phyloP scores from a whole-genome alignment of 768 basidiomycete genomes.

The Panus rudis region DNA sequence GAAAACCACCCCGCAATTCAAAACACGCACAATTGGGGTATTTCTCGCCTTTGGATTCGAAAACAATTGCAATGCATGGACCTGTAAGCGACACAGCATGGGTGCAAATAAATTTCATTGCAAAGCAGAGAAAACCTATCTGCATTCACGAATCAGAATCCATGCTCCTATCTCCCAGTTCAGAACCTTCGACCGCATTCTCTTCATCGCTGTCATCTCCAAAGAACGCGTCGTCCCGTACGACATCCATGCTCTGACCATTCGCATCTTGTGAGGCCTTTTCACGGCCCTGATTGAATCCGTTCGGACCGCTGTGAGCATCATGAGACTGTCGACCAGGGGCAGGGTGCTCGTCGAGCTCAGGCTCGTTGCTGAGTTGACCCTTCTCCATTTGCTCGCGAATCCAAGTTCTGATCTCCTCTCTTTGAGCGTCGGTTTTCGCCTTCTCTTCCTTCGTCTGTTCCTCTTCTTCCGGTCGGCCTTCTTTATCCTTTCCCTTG shows the following conservation, averaged over 20 bases:
- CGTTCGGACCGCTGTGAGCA: background rate
- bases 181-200: background rate
- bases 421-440: slow-evolving; percentile 43
- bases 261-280: too few relatives aligned
- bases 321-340: background rate
- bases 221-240: slow-evolving; percentile 24
- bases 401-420: slow-evolving; percentile 55
- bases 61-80: too few relatives aligned
- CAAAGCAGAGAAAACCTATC: too few relatives aligned
- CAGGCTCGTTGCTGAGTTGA: slow-evolving; percentile 54
- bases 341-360: slow-evolving; percentile 26
- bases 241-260: background rate
- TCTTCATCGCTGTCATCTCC: slow-evolving; percentile 17
- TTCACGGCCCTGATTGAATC: background rate
- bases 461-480: slow-evolving; percentile 13
- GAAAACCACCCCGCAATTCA: too few relatives aligned
- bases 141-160: too few relatives aligned
- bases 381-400: slow-evolving; percentile 53
- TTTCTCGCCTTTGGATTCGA: too few relatives aligned
- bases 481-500: slow-evolving; percentile 13
- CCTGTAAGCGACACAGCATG: too few relatives aligned
- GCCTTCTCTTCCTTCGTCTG: slow-evolving; percentile 14
- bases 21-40: too few relatives aligned
- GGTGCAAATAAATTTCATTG: too few relatives aligned
- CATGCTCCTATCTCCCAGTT: too few relatives aligned